A percentile compares a stretch with the other conserved stretches of the same genome.
Conservation (phyloP, 2,329 filamentous ascomycete species). For the Neofusicoccum kwambonambiense region DNA sequence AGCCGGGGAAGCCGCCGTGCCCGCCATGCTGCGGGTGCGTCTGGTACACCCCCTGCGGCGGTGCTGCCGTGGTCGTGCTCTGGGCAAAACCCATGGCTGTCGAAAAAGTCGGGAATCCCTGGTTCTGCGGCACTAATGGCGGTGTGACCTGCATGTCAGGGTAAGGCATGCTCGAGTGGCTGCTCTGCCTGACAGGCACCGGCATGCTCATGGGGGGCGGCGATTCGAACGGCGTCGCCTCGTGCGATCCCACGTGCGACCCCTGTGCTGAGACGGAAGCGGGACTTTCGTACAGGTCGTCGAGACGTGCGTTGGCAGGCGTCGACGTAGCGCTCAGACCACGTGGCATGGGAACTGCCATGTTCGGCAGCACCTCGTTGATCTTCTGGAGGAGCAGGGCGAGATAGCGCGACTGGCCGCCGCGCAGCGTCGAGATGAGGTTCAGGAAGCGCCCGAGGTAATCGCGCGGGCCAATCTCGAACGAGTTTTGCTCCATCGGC, state of each 20-base stretch:
- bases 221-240: conserved; percentile 19
- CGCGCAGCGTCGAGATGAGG: conserved; percentile 68
- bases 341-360: conserved; percentile 31
- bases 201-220: conserved; percentile 18
- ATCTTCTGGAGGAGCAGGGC: conserved; percentile 76
- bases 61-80: conserved; percentile 7
- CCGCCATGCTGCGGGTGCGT: conserved; percentile 9
- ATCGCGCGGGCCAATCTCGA: conserved; percentile 67
- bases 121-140: conserved; percentile 16
- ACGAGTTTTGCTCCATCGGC: conserved; percentile 55
- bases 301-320: conserved; percentile 21
- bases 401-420: conserved; percentile 72
- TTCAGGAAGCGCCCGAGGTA: conserved; percentile 67
- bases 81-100: conserved; percentile 17
- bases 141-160: conserved; percentile 19
- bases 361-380: conserved; percentile 63
- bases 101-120: conserved; percentile 15
- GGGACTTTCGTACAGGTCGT: conserved; percentile 20
- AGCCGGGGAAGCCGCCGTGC: conserved; percentile 18
- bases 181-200: conserved; percentile 16
- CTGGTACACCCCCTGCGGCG: conserved; percentile 9
- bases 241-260: conserved; percentile 19
- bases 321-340: conserved; percentile 29
- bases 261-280: conserved; percentile 17
- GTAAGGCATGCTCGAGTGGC: conserved; percentile 17